phyloP scores from a whole-genome alignment of 164 flowering plant species.

The Cinnamomum chago region DNA sequence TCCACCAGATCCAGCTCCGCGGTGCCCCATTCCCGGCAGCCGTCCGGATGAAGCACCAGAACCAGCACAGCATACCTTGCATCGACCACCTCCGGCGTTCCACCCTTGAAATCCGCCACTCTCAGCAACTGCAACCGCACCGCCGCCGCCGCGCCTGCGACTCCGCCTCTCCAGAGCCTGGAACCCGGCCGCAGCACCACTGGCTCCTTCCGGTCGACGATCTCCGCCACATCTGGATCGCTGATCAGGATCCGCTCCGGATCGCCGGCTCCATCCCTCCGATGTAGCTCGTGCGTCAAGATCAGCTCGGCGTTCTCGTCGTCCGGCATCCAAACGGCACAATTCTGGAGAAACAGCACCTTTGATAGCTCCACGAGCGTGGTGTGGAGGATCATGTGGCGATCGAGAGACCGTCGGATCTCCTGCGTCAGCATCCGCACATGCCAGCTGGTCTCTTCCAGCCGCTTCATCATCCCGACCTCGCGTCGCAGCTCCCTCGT shows the following conservation, averaged over 20 bases:
- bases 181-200: conserved; percentile 17
- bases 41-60: conserved; percentile 19
- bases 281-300: conserved; percentile 15
- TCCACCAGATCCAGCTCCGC: conserved; percentile 32
- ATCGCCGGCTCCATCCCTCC: background rate
- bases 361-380: conserved; percentile 28
- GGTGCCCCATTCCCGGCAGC: conserved; percentile 13
- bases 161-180: conserved; percentile 5
- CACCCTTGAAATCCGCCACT: conserved; percentile 29
- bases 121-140: conserved; percentile 33
- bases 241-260: conserved; percentile 5
- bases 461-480: conserved; percentile 21
- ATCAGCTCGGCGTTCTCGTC: background rate
- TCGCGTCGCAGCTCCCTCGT: conserved; percentile 20
- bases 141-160: conserved; percentile 18
- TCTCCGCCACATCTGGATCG: conserved; percentile 16
- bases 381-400: conserved; percentile 17
- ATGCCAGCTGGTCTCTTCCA: conserved; percentile 20
- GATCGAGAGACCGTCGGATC: conserved; percentile 18
- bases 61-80: conserved; percentile 27
- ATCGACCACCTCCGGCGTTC: conserved; percentile 24
- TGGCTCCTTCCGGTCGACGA: conserved; percentile 8
- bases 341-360: conserved; percentile 15
- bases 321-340: conserved; percentile 25
- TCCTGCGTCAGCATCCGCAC: conserved; percentile 24